Evolutionary conservation across 2,329 filamentous ascomycete genomes (phyloP).

Genomic region (Acephala macrosclerotiorum): DNA sequence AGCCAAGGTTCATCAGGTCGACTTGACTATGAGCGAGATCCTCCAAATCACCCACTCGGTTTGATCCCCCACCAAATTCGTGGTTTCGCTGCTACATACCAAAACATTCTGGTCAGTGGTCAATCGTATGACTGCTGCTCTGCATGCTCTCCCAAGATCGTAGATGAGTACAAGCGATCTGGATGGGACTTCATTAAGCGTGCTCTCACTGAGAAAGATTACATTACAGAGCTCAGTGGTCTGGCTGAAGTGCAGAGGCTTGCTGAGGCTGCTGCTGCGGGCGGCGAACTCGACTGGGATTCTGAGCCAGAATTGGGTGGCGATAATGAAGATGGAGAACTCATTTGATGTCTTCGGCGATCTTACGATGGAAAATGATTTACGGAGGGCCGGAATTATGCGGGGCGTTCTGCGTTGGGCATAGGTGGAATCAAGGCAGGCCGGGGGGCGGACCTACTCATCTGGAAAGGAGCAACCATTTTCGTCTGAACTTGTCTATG

Average conservation of each 20-base stretch:
- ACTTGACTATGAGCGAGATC: conserved; percentile 59
- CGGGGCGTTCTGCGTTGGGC: conserved; percentile 1
- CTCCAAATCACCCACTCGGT: conserved; percentile 66
- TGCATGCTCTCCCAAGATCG: conserved; percentile 76
- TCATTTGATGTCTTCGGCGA: conserved; percentile 33
- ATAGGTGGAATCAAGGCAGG: not conserved
- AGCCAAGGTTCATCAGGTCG: conserved; percentile 46
- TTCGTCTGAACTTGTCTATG: not conserved
- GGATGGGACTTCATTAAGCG: conserved; percentile 81
- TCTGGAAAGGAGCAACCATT: not conserved
- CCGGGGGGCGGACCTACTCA: not conserved
- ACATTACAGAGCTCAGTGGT: conserved; percentile 79
- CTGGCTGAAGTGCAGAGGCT: conserved; percentile 73
- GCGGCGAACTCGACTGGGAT: conserved; percentile 64
- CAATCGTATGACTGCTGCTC: conserved; percentile 83
- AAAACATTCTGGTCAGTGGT: conserved; percentile 76
- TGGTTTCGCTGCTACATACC: conserved; percentile 77
- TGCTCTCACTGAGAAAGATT: conserved; percentile 78
- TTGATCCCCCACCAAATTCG: conserved; percentile 83
- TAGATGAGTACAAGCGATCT: conserved; percentile 70
- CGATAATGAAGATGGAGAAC: conserved; percentile 53
- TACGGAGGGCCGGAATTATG: not conserved
- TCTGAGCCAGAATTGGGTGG: conserved; percentile 63
- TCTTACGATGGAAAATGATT: not conserved
- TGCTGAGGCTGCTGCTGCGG: conserved; percentile 54